Evolutionary conservation across 2,329 filamentous ascomycete species (phyloP).

Genomic region (Verticillium isaacii): DNA sequence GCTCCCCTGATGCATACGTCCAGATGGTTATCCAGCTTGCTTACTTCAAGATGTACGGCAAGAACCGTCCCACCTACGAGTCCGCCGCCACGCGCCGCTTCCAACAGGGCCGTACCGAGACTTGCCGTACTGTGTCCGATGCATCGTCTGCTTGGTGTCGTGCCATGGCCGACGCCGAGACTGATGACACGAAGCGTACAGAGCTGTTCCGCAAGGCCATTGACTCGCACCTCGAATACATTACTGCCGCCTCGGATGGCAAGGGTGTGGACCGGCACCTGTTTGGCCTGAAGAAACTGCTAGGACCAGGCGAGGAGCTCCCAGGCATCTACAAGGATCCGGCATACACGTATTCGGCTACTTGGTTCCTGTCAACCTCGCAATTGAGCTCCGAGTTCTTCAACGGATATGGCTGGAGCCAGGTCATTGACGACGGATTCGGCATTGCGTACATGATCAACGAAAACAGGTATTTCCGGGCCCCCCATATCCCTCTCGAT

Average conservation of each 20-base stretch:
- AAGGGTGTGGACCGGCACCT: constrained; percentile 94
- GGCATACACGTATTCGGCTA: constrained; percentile 74
- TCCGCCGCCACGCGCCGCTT: constrained; percentile 92
- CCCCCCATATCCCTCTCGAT: not conserved
- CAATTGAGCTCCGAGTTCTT: constrained; percentile 97
- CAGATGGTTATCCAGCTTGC: constrained; percentile 98
- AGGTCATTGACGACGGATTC: constrained; percentile 93
- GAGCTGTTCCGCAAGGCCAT: constrained; percentile 79
- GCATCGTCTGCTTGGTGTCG: constrained; percentile 87
- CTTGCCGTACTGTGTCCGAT: constrained; percentile 86
- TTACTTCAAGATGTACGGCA: constrained; percentile 98
- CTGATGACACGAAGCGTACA: constrained; percentile 60
- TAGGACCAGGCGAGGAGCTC: constrained; percentile 74
- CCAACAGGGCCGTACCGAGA: constrained; percentile 94
- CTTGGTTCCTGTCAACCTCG: constrained; percentile 84
- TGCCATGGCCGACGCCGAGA: constrained; percentile 69
- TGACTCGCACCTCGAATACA: constrained; percentile 83
- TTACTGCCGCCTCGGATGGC: constrained; percentile 80
- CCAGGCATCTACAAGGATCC: constrained; percentile 85
- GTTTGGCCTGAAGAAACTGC: constrained; percentile 91
- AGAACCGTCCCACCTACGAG: constrained; percentile 96
- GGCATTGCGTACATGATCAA: constrained; percentile 99
- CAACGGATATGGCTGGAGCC: constrained; percentile 98
- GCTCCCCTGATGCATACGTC: constrained; percentile 93
- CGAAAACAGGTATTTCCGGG: constrained; percentile 70